Evolutionary conservation across 148 eudicot species (phyloP).

Genomic region (Linanthus parryae): DNA sequence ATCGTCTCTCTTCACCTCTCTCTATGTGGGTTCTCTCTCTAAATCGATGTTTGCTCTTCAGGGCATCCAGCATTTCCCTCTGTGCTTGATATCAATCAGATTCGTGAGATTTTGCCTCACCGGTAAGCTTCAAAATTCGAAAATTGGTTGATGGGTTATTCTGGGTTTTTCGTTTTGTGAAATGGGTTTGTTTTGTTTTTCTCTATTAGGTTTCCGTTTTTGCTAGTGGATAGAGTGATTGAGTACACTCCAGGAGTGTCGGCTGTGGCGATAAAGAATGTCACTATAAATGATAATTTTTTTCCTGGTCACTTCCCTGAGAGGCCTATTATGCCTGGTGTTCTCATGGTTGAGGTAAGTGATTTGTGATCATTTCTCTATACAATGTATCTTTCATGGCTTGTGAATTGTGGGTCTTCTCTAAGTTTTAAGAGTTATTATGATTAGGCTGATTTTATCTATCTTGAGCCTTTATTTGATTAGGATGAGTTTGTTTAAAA

Average conservation of each 20-base stretch:
- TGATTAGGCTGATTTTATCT: no score
- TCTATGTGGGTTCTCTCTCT: neutral
- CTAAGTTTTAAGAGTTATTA: no score
- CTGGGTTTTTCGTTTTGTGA: no score
- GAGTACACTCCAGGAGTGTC: conserved; percentile 86
- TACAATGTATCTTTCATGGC: neutral
- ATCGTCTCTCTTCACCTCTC: neutral
- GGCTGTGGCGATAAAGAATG: conserved; percentile 94
- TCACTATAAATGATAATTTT: conserved; percentile 91
- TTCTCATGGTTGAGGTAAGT: conserved; percentile 95
- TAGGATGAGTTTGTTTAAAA: no score
- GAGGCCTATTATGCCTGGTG: conserved; percentile 99
- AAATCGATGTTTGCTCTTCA: conserved; percentile 13
- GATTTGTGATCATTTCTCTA: neutral
- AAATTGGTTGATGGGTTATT: no score
- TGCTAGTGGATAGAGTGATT: conserved; percentile 95
- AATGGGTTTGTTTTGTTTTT: conserved; percentile 5
- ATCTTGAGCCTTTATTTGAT: no score
- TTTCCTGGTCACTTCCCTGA: conserved; percentile 98
- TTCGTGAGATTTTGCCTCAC: conserved; percentile 89
- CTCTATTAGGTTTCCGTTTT: conserved; percentile 67
- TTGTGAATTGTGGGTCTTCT: neutral
- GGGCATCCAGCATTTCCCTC: conserved; percentile 80
- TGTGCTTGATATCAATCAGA: conserved; percentile 87
- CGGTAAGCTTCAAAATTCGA: no score